Conservation (phyloP, 2,329 filamentous ascomycete genomes). For the Aspergillus puulaauensis region DNA sequence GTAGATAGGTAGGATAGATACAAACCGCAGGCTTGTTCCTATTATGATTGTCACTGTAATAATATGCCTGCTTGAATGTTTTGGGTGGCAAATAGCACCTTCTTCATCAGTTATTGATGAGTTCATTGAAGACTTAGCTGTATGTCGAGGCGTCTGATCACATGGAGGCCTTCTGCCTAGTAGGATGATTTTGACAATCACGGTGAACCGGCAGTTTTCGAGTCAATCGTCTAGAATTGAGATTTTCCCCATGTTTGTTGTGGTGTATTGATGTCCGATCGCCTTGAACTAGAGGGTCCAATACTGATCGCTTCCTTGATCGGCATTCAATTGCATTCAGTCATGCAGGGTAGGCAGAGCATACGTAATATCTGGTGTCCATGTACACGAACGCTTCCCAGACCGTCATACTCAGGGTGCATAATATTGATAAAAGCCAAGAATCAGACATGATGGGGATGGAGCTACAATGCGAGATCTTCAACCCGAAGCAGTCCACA, state of each 20-base stretch:
- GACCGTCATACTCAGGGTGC: not conserved
- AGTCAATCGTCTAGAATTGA: not conserved
- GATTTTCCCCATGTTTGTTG: not conserved
- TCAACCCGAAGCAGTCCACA: conserved; percentile 67
- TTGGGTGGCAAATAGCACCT: not conserved
- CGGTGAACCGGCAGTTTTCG: not conserved
- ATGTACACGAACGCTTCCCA: not conserved
- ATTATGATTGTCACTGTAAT: too few species aligned
- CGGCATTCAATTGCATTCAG: not conserved
- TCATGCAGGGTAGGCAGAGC: conserved; percentile 5
- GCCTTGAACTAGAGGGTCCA: not conserved
- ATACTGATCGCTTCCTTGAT: not conserved
- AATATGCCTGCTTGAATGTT: too few species aligned
- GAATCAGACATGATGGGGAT: not conserved
- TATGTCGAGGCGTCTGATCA: too few species aligned
- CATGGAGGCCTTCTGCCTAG: too few species aligned
- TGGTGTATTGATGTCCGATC: not conserved
- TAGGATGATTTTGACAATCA: not conserved
- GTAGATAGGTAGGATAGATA: too few species aligned
- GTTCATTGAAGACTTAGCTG: too few species aligned
- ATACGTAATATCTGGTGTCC: conserved; percentile 2
- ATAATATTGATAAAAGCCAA: not conserved
- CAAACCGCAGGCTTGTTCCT: too few species aligned
- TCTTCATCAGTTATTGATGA: too few species aligned
- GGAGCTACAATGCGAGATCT: conserved; percentile 54